These are phyloP conservation scores for Coprinellus aureogranulatus DNA, from an alignment of 768 basidiomycete genomes.

Conservation along the genomic window DNA sequence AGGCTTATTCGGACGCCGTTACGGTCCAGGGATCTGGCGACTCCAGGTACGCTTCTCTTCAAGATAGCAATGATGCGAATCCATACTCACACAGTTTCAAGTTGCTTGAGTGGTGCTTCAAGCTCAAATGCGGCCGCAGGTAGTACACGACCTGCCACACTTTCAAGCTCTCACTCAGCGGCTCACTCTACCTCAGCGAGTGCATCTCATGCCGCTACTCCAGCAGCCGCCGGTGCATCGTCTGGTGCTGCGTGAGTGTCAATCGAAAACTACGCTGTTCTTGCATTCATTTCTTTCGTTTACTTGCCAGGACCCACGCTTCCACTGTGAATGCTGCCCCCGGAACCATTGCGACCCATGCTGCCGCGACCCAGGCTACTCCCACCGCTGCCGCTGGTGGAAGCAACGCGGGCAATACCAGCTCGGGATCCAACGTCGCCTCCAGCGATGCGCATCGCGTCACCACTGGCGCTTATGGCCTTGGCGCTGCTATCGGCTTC, in stretches of 20 bases:
- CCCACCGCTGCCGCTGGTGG: slow-evolving; percentile 5
- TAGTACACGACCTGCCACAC: not conserved
- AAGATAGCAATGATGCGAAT: not conserved
- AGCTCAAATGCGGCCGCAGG: not conserved
- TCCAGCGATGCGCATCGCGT: slow-evolving; percentile 16
- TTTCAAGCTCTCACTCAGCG: not conserved
- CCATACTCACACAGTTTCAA: not conserved
- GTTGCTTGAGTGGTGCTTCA: slow-evolving; percentile 3
- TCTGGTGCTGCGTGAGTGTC: slow-evolving; percentile 3
- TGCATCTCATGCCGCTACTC: not conserved
- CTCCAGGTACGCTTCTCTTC: slow-evolving; percentile 27
- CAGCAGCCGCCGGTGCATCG: not conserved
- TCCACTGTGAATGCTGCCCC: not conserved
- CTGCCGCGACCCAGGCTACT: not conserved
- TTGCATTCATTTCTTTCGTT: not conserved
- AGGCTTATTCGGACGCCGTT: slow-evolving; percentile 51
- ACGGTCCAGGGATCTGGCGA: slow-evolving; percentile 39
- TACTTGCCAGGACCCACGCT: too few relatives aligned
- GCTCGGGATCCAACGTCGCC: slow-evolving; percentile 6
- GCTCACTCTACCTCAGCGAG: slow-evolving; percentile 1
- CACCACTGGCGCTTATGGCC: slow-evolving; percentile 13
- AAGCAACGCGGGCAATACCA: slow-evolving; percentile 8
- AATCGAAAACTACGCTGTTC: not conserved
- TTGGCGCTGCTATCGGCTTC: slow-evolving; percentile 19
- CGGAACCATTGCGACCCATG: not conserved